phyloP scores from a whole-genome alignment of 2,329 filamentous ascomycete genomes.

The Macrophomina pseudophaseolina region DNA sequence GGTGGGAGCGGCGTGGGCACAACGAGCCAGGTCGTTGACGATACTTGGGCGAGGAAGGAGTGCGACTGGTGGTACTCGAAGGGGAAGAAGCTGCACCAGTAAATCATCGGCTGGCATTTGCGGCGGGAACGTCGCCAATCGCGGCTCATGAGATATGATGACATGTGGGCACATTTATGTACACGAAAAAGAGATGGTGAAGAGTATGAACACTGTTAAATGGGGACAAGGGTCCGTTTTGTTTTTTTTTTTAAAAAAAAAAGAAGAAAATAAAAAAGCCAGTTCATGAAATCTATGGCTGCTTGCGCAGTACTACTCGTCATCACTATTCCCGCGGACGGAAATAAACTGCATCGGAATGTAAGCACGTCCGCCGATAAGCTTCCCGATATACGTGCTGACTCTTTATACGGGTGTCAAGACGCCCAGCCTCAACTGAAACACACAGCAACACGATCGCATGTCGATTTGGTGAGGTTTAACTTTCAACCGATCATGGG shows the following conservation, averaged over 20 bases:
- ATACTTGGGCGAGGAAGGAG: conserved; percentile 54
- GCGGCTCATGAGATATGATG: background rate
- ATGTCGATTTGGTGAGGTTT: conserved; percentile 1
- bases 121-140: too few relatives aligned
- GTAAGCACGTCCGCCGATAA: too few relatives aligned
- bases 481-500: conserved; percentile 18
- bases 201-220: too few relatives aligned
- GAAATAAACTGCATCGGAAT: too few relatives aligned
- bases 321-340: too few relatives aligned
- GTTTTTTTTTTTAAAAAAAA: too few relatives aligned
- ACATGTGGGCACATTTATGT: background rate
- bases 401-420: background rate
- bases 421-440: background rate
- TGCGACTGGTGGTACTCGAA: conserved; percentile 68
- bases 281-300: too few relatives aligned
- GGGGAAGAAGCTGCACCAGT: conserved; percentile 39
- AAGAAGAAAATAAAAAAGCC: too few relatives aligned
- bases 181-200: background rate
- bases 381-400: background rate
- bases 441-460: background rate
- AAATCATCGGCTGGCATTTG: background rate
- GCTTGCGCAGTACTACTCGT: too few relatives aligned
- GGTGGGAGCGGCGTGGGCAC: conserved; percentile 47
- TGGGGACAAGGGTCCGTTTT: too few relatives aligned
- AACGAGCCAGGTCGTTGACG: conserved; percentile 50